Evolutionary conservation across 106 monocot genomes (phyloP), one percentile per base, ranked within the genome.

Genomic region (Apostasia ramifera): DNA sequence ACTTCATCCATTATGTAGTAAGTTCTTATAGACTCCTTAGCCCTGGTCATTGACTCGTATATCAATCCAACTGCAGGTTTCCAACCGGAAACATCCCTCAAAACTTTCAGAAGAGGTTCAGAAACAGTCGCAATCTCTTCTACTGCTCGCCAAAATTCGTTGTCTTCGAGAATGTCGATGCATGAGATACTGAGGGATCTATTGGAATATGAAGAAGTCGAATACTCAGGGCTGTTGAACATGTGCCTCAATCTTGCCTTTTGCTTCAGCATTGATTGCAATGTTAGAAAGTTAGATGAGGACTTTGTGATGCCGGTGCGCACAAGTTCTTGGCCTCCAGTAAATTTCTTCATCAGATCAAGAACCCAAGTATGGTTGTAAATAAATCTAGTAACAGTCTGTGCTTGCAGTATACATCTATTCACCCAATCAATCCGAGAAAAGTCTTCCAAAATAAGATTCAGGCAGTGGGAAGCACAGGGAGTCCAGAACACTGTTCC

Each of bases 1-100:
- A 59, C 57, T 67, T 95, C 95, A 57, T 95, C 95, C 91, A 95
- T 92, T 79, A 95, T 95, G 73, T 91, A 95, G 74, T 92, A 95
- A 15, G 91, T 92, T 54, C 95, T 73, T 56, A 95, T 86, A n/a
- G 88, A 91, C 13, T 95, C 95, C 63, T 84, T 95, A 15, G 84
- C 88, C 70, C 77, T 95, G 2, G 82, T 88, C 88, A 92, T 95
- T 8, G 82, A 89, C 65, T 92, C 95, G 56, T 91, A 95, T 55
- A 95, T 83, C 50, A 80, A 84, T 12, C 91, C 95, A 14, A 92
- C 84, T 44, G 86, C 91, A 26, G 86, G 79, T 75, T 89, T 95
- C 40, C 91, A 79, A 63, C 84, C 88, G 3, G 88, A 89, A 63
- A 95, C 88, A 78, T 95, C 95, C 61, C 95, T 88, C 71, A 89